Percentiles rank a stretch among this genome's conserved stretches.
Evolutionary conservation across 108 stramenopile species (phyloP).

Genomic region (Bacterosira constricta): DNA sequence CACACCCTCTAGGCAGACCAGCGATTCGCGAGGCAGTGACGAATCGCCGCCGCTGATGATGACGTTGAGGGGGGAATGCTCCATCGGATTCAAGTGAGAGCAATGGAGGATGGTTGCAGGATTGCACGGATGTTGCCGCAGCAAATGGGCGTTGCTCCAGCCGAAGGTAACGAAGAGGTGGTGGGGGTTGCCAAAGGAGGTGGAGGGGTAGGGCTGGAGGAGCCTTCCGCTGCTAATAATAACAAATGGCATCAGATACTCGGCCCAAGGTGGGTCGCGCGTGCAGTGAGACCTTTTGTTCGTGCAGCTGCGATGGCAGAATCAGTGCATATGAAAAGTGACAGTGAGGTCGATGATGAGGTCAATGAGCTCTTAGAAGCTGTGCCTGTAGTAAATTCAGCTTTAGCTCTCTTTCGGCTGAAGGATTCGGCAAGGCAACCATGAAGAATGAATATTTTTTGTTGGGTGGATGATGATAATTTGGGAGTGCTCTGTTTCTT

Average conservation of each 20-base stretch:
- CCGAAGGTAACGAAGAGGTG: neutral
- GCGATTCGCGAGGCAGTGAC: neutral
- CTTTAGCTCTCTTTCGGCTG: no score
- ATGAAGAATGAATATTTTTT: no score
- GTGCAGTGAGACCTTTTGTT: neutral
- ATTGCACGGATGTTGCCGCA: neutral
- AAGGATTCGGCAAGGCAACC: no score
- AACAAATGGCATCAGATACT: neutral
- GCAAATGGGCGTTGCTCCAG: neutral
- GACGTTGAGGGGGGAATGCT: neutral
- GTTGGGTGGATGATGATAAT: no score
- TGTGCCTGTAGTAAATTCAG: no score
- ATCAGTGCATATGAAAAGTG: neutral
- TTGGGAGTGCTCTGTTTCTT: no score
- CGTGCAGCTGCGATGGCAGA: constrained; percentile 1
- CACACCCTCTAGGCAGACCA: neutral
- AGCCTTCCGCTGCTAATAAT: neutral
- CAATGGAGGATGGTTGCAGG: neutral
- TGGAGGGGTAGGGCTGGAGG: neutral
- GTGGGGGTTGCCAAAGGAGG: neutral
- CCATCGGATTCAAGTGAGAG: neutral
- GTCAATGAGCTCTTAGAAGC: no score
- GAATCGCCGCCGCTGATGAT: neutral
- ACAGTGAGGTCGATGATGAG: constrained; percentile 3
- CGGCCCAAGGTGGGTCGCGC: neutral